Conservation (phyloP, 441 rosid genomes). For the Theobroma grandiflorum region DNA sequence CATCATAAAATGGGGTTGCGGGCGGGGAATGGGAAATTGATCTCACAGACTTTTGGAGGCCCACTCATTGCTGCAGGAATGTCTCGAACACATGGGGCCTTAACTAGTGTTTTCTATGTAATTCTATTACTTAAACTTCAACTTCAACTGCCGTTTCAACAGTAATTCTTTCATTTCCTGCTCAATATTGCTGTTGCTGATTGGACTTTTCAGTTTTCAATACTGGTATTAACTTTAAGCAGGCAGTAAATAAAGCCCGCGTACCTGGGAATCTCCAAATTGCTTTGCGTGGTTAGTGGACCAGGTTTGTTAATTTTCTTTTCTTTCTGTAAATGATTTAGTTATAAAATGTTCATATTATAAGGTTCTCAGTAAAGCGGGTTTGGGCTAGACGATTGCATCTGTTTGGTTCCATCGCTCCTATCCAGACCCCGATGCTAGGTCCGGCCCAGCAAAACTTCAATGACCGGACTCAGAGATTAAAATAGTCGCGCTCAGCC, state of each 20-base stretch:
- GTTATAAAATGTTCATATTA: not conserved
- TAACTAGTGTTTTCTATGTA: not conserved
- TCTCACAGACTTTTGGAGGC: not conserved
- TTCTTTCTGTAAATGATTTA: not conserved
- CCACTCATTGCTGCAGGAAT: not conserved
- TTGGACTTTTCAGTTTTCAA: not conserved
- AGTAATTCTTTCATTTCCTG: not conserved
- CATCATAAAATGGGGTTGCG: not conserved
- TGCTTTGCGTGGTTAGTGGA: too few relatives aligned
- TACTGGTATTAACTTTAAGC: not conserved
- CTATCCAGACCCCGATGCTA: not conserved
- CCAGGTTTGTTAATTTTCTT: not conserved
- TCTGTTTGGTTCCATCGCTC: not conserved
- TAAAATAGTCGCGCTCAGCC: not conserved
- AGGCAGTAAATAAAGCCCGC: too few relatives aligned
- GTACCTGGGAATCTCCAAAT: too few relatives aligned
- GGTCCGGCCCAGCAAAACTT: not conserved
- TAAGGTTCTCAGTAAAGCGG: not conserved
- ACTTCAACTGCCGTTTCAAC: not conserved
- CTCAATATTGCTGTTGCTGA: not conserved
- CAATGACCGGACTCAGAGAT: not conserved
- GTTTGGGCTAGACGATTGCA: not conserved
- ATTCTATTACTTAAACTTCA: not conserved
- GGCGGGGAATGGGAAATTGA: not conserved
- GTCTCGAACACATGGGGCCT: conserved; percentile 14